Base-by-base conservation (phyloP, 1,139 yeast genomes). In the Candida neerlandica region DNA sequence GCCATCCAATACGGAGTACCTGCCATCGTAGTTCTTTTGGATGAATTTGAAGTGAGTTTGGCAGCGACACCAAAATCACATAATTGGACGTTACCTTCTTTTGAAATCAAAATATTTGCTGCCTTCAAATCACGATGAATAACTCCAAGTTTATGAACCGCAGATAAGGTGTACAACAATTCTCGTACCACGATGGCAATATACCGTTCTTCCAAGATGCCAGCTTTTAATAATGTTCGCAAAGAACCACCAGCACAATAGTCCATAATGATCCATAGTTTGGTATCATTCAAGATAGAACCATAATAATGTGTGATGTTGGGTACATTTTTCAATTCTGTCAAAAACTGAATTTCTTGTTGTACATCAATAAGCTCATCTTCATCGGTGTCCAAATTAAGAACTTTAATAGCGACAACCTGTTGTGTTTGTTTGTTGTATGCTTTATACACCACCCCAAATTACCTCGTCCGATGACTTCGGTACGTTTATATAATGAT, bases 1-100 rank as follows among this genome's bases (percentile, higher is more conserved):
- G 99, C 99, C 99, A 95, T 95, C 99, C 99, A 95, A 66, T 92
- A 95, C 0, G 99, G 99, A 0, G 99, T 95, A 5, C 99, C 99
- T 0, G 96, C 98, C 82, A 94, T 91, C 0, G 99, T 94, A 40
- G 94, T 89, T 60, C 99, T 78, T 63, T 92, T 88, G 45, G 84
- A 68, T 30, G 85, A 84, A 39, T 85, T 81, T n/a, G 92, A 79
- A 1, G 96, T 82, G 37, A 92, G 74, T 64, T 90, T 95, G 1
- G 98, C 97, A 0, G 99, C 98, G 14, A 94, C 99, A 30, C 99
- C 99, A 70, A 94, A 94, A 67, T 94, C 99, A 76, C 99, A 94
- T 44, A 95, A 76, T 61, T 89, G 91, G 2, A 94, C 96, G 50
- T 80, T 81, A 6, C 99, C 99, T 52, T 89, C 96, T 58, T 88